phyloP scores from a whole-genome alignment of 768 basidiomycete species.

The Xanthoconium stramineum region DNA sequence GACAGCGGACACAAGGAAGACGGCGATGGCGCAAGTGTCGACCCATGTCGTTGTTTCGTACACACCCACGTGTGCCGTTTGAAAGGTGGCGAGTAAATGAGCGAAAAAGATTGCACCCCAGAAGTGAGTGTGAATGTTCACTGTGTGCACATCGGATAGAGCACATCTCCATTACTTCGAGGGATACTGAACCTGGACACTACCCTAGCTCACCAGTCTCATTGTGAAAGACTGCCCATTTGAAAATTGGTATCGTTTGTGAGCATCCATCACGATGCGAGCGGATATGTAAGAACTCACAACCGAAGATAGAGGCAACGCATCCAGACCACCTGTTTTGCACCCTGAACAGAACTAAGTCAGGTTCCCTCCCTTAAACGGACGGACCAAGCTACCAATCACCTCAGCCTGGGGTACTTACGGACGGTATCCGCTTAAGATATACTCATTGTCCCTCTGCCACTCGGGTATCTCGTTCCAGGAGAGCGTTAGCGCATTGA shows the following conservation, averaged over 20 bases:
- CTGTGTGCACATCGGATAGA: conserved; percentile 35
- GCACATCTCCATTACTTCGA: conserved; percentile 1
- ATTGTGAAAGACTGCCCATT: conserved; percentile 64
- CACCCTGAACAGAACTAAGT: conserved; percentile 36
- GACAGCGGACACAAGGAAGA: conserved; percentile 71
- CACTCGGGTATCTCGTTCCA: conserved; percentile 66
- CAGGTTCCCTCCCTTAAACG: neutral
- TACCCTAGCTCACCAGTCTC: conserved; percentile 54
- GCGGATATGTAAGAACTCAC: conserved; percentile 41
- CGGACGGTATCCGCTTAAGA: conserved; percentile 68
- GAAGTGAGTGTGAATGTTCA: conserved; percentile 85
- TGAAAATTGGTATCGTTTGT: conserved; percentile 10
- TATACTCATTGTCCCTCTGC: conserved; percentile 74
- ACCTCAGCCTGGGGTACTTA: conserved; percentile 28
- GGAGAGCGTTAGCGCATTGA: conserved; percentile 31
- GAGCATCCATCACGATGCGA: conserved; percentile 6
- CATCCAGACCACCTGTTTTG: conserved; percentile 64
- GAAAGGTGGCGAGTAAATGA: conserved; percentile 52
- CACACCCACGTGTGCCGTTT: conserved; percentile 45
- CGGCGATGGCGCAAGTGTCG: conserved; percentile 55
- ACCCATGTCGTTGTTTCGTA: conserved; percentile 57
- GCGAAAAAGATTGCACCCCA: conserved; percentile 63
- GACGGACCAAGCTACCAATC: conserved; percentile 6
- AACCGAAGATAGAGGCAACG: conserved; percentile 59
- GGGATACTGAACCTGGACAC: neutral